These are phyloP conservation scores for Triticum timopheevii DNA, from an alignment of 176 grass and related monocot species.

Conservation along the genomic window DNA sequence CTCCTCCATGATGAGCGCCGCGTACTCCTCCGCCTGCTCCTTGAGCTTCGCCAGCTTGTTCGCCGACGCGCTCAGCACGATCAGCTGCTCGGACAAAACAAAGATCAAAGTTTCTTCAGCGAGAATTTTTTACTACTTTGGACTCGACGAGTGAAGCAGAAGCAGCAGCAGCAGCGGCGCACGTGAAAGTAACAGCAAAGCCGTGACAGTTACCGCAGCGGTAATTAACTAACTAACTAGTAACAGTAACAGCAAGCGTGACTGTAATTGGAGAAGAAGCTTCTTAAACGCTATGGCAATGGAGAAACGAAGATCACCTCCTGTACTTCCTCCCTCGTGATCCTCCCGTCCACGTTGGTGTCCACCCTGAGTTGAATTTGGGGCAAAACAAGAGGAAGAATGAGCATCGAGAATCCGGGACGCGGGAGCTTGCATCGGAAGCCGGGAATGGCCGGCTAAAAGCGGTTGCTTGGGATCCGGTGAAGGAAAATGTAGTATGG, in stretches of 20 bases:
- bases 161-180: neutral
- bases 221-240: neutral
- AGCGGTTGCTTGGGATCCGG: constrained; percentile 11
- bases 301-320: constrained; percentile 65
- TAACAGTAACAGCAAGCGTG: too few species aligned
- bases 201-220: neutral
- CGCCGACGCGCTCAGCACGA: constrained; percentile 89
- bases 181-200: constrained; percentile 24
- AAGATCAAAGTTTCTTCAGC: neutral
- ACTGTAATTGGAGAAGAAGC: neutral
- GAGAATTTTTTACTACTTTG: neutral
- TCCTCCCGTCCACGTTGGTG: constrained; percentile 99
- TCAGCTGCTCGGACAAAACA: constrained; percentile 46
- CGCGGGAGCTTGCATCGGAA: neutral
- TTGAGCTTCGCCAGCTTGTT: constrained; percentile 97
- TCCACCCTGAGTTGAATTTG: constrained; percentile 93
- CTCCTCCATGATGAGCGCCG: constrained; percentile 95
- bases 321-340: constrained; percentile 97
- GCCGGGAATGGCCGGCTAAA: neutral
- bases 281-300: constrained; percentile 16
- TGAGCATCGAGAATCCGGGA: constrained; percentile 26
- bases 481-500: neutral
- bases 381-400: constrained; percentile 16
- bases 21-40: constrained; percentile 98
- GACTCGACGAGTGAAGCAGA: neutral